Evolutionary conservation across 2,329 filamentous ascomycete species (phyloP).

Genomic region (Alternaria solani): DNA sequence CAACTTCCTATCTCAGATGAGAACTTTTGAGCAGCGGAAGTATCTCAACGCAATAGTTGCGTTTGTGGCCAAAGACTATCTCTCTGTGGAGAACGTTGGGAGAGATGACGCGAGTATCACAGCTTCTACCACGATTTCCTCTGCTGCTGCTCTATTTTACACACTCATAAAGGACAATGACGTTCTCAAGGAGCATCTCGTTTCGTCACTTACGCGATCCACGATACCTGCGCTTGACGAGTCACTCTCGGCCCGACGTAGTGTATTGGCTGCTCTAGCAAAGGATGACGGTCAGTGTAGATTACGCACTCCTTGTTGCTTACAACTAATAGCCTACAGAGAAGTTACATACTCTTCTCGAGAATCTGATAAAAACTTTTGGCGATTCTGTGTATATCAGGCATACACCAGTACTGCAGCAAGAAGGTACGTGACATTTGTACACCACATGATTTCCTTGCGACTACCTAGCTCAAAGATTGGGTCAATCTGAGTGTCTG

Average conservation of each 20-base stretch:
- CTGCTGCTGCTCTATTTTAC: slow-evolving; percentile 32
- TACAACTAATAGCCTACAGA: slow-evolving; percentile 32
- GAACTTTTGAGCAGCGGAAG: slow-evolving; percentile 59
- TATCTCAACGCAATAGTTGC: slow-evolving; percentile 48
- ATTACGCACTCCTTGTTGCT: not conserved
- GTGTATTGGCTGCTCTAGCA: slow-evolving; percentile 53
- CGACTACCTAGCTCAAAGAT: slow-evolving; percentile 42
- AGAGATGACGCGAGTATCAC: slow-evolving; percentile 23
- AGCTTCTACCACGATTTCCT: slow-evolving; percentile 33
- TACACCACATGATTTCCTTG: slow-evolving; percentile 21
- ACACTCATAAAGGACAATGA: slow-evolving; percentile 39
- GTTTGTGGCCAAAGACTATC: slow-evolving; percentile 34
- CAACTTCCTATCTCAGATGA: slow-evolving; percentile 54
- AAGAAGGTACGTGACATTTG: slow-evolving; percentile 72
- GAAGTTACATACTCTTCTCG: slow-evolving; percentile 66
- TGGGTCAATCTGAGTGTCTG: slow-evolving; percentile 36
- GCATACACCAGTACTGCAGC: slow-evolving; percentile 82
- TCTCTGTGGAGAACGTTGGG: slow-evolving; percentile 14
- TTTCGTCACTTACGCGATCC: slow-evolving; percentile 52
- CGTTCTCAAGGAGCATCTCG: slow-evolving; percentile 40
- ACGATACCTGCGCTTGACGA: slow-evolving; percentile 37
- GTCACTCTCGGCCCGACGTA: slow-evolving; percentile 42
- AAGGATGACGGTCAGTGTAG: slow-evolving; percentile 50
- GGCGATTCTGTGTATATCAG: slow-evolving; percentile 87
- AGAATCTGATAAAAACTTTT: slow-evolving; percentile 76